Evolutionary conservation across 2,329 filamentous ascomycete species (phyloP).

Genomic region (Pseudogymnoascus sp.): DNA sequence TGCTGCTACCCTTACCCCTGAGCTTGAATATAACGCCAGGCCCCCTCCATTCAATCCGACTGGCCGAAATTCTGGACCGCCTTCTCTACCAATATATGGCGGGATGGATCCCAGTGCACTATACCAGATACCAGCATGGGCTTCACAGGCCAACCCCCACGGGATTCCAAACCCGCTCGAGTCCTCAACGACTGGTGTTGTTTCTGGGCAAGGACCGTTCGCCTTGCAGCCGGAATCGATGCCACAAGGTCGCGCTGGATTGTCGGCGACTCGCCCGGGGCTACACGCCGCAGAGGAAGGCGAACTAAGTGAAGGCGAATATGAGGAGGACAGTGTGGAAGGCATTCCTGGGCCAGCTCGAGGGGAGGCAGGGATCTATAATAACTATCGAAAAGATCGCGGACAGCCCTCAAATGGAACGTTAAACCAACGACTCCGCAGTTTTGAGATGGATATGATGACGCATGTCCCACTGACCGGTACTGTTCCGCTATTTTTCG

Average conservation of each 20-base stretch:
- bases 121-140: background rate
- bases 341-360: background rate
- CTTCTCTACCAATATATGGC: conserved; percentile 25
- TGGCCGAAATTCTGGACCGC: conserved; percentile 20
- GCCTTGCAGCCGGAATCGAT: background rate
- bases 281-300: conserved; percentile 52
- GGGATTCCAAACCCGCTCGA: background rate
- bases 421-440: background rate
- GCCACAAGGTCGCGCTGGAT: background rate
- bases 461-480: background rate
- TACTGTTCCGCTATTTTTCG: background rate
- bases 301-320: conserved; percentile 64
- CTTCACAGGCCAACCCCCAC: background rate
- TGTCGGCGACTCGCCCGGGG: conserved; percentile 4
- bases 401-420: background rate
- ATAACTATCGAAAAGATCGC: background rate
- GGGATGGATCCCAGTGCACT: conserved; percentile 20
- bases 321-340: conserved; percentile 35
- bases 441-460: background rate
- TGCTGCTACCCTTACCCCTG: background rate
- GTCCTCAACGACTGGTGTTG: background rate
- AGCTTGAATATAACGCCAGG: background rate
- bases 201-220: background rate
- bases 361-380: background rate
- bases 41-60: conserved; percentile 19